Evolutionary conservation across 2,329 filamentous ascomycete species (phyloP).

Genomic region (Leptographium flavum): DNA sequence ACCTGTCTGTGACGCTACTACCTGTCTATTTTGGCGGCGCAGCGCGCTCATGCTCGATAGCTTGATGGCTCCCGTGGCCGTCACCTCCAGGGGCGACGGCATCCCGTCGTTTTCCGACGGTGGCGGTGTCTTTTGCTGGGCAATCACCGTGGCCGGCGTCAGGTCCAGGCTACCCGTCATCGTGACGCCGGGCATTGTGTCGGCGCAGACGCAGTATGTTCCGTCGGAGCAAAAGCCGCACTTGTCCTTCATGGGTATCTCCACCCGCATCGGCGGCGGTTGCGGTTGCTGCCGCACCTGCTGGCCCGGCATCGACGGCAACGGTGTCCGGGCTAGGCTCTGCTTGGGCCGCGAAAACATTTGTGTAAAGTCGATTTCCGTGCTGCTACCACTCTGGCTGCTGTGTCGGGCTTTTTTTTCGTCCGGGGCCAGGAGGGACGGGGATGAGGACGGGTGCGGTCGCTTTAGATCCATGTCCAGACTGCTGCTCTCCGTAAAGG

Average conservation of each 20-base stretch:
- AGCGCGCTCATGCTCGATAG: conserved; percentile 30
- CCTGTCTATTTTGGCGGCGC: conserved; percentile 14
- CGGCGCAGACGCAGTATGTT: conserved; percentile 70
- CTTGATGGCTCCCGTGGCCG: conserved; percentile 45
- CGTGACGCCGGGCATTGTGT: conserved; percentile 22
- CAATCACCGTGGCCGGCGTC: conserved; percentile 12
- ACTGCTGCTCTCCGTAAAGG: conserved; percentile 4
- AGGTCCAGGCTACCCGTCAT: conserved; percentile 24
- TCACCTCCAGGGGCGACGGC: conserved; percentile 43
- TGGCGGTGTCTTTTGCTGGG: conserved; percentile 41
- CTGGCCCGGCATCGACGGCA: conserved; percentile 8
- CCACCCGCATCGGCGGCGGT: conserved; percentile 10
- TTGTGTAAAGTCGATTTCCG: conserved; percentile 63
- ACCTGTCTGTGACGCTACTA: conserved; percentile 4
- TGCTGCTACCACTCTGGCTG: conserved; percentile 19
- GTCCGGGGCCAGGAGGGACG: conserved; percentile 23
- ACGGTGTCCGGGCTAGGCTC: conserved; percentile 7
- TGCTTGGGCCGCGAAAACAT: conserved; percentile 39
- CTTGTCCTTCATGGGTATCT: conserved; percentile 44
- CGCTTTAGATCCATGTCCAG: conserved; percentile 31
- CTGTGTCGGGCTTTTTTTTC: conserved; percentile 41
- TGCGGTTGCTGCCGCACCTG: not conserved
- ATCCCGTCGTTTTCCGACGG: conserved; percentile 47
- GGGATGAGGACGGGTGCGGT: conserved; percentile 25
- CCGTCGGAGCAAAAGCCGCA: conserved; percentile 77